A percentile compares a stretch with the other conserved stretches of the same genome.
Conservation (phyloP, 2,329 filamentous ascomycete species). For the Rhinocladiella similis region DNA sequence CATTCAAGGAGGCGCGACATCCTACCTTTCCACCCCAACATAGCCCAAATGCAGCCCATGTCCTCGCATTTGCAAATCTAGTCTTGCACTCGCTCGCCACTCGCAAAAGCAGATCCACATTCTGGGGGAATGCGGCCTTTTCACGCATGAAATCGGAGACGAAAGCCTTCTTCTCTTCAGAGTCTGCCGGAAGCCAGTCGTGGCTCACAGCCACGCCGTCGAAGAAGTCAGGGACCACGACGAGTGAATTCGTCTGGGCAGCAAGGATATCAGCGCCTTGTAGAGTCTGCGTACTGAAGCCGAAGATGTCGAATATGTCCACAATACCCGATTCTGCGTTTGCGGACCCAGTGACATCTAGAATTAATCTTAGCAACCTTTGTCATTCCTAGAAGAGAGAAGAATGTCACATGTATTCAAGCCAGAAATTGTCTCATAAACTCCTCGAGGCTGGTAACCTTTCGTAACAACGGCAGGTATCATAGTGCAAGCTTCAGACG, state of each 20-base stretch:
- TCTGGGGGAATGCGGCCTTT: conserved; percentile 34
- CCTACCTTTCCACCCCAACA: conserved; percentile 63
- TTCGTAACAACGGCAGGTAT: no score
- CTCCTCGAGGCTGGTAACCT: no score
- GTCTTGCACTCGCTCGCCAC: conserved; percentile 49
- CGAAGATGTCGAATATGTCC: conserved; percentile 57
- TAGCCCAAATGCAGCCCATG: conserved; percentile 63
- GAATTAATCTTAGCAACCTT: neutral
- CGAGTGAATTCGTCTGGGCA: neutral
- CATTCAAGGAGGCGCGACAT: no score
- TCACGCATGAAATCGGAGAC: conserved; percentile 53
- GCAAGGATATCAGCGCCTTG: conserved; percentile 59
- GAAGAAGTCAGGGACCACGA: neutral
- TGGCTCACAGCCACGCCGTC: conserved; percentile 49
- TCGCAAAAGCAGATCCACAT: conserved; percentile 34
- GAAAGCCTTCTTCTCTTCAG: no score
- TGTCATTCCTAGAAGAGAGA: neutral
- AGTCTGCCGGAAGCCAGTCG: conserved; percentile 19
- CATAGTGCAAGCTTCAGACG: no score
- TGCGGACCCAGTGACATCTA: conserved; percentile 40
- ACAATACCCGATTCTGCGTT: conserved; percentile 43
- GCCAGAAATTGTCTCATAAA: no score
- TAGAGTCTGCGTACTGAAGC: conserved; percentile 54
- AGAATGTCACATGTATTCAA: no score
- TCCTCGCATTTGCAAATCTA: conserved; percentile 56